Percentiles rank a stretch among this genome's conserved stretches.
These are phyloP conservation scores for Sugiyamaella pinicola DNA, from an alignment of 1,139 yeast genomes.

Conservation along the genomic window DNA sequence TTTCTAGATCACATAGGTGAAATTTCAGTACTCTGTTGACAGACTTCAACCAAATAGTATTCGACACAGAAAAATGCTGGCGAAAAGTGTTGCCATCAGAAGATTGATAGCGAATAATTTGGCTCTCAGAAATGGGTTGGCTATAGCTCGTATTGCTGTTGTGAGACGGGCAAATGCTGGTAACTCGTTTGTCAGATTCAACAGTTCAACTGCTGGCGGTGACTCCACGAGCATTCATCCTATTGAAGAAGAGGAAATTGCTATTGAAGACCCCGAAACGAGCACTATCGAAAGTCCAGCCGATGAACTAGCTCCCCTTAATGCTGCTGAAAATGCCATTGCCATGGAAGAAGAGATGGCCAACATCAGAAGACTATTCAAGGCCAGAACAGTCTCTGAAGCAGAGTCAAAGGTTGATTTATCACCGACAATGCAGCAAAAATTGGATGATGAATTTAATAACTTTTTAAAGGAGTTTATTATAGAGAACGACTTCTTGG, in stretches of 20 bases:
- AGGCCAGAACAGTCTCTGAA: slow-evolving; percentile 20
- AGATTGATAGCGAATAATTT: slow-evolving; percentile 2
- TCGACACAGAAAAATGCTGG: slow-evolving; percentile 1
- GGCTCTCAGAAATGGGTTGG: background rate
- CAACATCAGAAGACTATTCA: slow-evolving; percentile 15
- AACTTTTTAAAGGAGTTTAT: slow-evolving; percentile 39
- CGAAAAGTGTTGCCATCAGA: slow-evolving; percentile 3
- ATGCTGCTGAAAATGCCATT: slow-evolving; percentile 7
- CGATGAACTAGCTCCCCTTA: background rate
- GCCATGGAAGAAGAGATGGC: slow-evolving; percentile 21
- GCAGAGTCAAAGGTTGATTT: slow-evolving; percentile 24
- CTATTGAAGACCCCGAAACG: too few species aligned
- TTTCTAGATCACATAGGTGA: slow-evolving; percentile 9
- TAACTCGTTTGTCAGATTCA: background rate
- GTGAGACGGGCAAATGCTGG: background rate
- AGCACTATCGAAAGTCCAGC: too few species aligned
- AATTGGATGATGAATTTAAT: slow-evolving; percentile 38
- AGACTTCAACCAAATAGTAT: background rate
- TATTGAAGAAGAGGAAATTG: background rate
- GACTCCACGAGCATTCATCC: background rate
- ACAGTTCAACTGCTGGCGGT: slow-evolving; percentile 4
- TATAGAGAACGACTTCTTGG: slow-evolving; percentile 33
- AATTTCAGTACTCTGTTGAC: slow-evolving; percentile 3
- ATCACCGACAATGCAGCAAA: slow-evolving; percentile 35
- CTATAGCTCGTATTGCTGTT: background rate